Conservation (phyloP, 2,329 filamentous ascomycete genomes). For the Ophiostoma sp. region DNA sequence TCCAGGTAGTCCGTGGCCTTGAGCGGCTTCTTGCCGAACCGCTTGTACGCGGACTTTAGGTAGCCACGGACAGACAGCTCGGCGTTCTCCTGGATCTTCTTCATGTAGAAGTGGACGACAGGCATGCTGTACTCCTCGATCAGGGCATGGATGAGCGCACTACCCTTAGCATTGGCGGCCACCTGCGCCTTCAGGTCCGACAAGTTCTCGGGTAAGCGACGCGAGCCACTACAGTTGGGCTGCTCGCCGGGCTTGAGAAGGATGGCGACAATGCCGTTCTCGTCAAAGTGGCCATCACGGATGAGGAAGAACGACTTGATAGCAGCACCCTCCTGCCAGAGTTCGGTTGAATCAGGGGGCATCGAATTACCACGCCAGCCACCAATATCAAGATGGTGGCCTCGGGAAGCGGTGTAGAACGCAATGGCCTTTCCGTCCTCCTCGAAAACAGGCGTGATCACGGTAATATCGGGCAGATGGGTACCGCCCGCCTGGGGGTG, state of each 20-base stretch:
- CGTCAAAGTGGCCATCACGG: conserved; percentile 18
- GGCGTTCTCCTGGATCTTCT: conserved; percentile 47
- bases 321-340: conserved; percentile 42
- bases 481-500: conserved; percentile 55
- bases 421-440: conserved; percentile 55
- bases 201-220: conserved; percentile 53
- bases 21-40: conserved; percentile 37
- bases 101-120: conserved; percentile 69
- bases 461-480: conserved; percentile 75
- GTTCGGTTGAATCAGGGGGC: conserved; percentile 34
- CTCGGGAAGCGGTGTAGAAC: conserved; percentile 74
- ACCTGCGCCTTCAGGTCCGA: conserved; percentile 72
- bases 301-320: conserved; percentile 37
- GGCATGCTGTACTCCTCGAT: conserved; percentile 69
- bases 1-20: conserved; percentile 38
- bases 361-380: conserved; percentile 52
- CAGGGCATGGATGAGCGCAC: conserved; percentile 60
- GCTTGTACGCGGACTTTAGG: conserved; percentile 58
- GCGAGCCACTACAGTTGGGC: conserved; percentile 35
- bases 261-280: conserved; percentile 32
- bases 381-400: conserved; percentile 78
- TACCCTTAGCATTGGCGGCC: conserved; percentile 69
- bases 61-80: conserved; percentile 59
- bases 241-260: conserved; percentile 32
- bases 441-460: conserved; percentile 73